Evolutionary conservation across 192 early-diverging fungal species (phyloP), one percentile per base, ranked within the genome.

Genomic region (Coemansia asiatica): DNA sequence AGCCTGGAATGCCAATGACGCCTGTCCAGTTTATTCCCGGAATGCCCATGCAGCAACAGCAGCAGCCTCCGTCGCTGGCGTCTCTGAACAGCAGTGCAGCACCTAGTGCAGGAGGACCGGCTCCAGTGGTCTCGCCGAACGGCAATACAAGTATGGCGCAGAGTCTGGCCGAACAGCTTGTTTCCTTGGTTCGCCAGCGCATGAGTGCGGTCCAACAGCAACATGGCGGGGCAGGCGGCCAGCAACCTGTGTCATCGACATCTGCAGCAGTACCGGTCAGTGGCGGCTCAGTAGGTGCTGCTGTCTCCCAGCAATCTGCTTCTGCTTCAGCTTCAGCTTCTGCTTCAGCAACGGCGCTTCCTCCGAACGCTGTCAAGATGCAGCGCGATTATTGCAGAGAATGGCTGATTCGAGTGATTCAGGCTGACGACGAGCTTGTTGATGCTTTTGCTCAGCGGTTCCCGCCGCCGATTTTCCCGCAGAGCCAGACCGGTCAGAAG

Each of bases 401-500:
- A 31, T 81, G 78, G 78, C 73, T 81, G 28, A 63, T 81, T 28
- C 78, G 72, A 12, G 78, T 81, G 60, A 81, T 81, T 47, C 72
- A 66, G 51, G 66, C 73, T 23, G 78, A 81, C 57, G 72, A 81
- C 57, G 78, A 81, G 67, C 78, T 81, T 49, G 78, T 81, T 44
- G 78, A 81, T 60, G 78, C 72, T 44, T 81, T 81, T 69, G 78
- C 69, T 3, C 72, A 68, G 67, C 72, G 78, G 33, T 81, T 81
- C 57, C 78, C 78, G 15, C 78, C 78, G 21, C 78, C 78, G 27
- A 71, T 74, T 44, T 67, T 66, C 21, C 51, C 62, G 48, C 60
- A 69, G 58, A 58, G 63, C 53, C 61, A 23, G 15, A 22, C 55
- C 50, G 31, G 33, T 2, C 47, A 44, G 38, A 46, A 56, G 53